A percentile compares a stretch with the other conserved stretches of the same genome.
These are phyloP conservation scores for Helotiales sp. DNA, from an alignment of 2,329 filamentous ascomycete genomes.

Conservation along the genomic window DNA sequence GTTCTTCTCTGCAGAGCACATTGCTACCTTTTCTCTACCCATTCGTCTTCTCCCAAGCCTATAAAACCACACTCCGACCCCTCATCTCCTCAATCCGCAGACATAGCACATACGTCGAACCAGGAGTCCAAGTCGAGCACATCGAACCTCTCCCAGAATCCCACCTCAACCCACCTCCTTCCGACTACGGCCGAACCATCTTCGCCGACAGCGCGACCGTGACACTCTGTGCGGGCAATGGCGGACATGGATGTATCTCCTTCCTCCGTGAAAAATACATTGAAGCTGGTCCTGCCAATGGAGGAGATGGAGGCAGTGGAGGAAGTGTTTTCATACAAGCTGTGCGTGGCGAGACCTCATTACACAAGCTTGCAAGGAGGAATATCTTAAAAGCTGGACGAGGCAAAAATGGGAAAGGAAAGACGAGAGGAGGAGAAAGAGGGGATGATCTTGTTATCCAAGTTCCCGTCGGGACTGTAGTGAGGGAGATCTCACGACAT, in stretches of 20 bases:
- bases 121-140: too few relatives aligned
- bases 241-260: constrained; percentile 91
- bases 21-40: constrained; percentile 37
- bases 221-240: constrained; percentile 74
- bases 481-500: constrained; percentile 76
- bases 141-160: constrained; percentile 34
- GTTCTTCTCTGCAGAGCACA: constrained; percentile 29
- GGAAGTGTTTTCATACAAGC: constrained; percentile 95
- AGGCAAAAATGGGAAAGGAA: constrained; percentile 78
- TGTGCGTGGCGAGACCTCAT: constrained; percentile 82
- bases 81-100: constrained; percentile 15
- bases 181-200: constrained; percentile 78
- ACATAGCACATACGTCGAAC: constrained; percentile 19
- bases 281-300: constrained; percentile 86
- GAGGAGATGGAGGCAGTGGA: constrained; percentile 88
- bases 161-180: constrained; percentile 77
- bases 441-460: constrained; percentile 87
- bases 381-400: constrained; percentile 72
- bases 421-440: constrained; percentile 69
- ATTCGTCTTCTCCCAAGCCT: constrained; percentile 24
- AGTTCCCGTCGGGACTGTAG: constrained; percentile 89
- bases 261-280: constrained; percentile 92
- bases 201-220: constrained; percentile 87
- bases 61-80: constrained; percentile 11
- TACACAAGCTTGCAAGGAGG: constrained; percentile 85